Conservation (phyloP, 495 filamentous ascomycete species). For the Lentithecium fluviatile region DNA sequence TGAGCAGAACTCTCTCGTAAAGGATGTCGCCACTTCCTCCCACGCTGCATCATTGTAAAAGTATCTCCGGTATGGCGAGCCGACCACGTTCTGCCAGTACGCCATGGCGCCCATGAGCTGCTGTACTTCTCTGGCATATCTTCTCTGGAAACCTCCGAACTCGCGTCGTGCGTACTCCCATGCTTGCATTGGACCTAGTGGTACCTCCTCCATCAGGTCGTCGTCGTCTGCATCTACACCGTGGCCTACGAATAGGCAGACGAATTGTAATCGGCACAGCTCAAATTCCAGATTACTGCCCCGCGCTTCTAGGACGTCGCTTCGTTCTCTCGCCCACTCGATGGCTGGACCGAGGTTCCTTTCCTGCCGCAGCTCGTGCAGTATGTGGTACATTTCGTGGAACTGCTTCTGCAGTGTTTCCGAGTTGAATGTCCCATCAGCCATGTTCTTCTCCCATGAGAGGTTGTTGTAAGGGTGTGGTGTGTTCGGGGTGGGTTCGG, state of each 20-base stretch:
- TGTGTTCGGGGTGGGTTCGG: constrained; percentile 32
- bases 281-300: constrained; percentile 96
- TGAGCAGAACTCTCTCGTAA: constrained; percentile 94
- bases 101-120: constrained; percentile 75
- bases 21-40: constrained; percentile 75
- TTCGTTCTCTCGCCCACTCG: constrained; percentile 74
- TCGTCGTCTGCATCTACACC: constrained; percentile 21
- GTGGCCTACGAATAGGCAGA: constrained; percentile 70
- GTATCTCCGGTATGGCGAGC: constrained; percentile 70
- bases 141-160: constrained; percentile 63
- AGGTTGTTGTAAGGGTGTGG: constrained; percentile 27
- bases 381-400: constrained; percentile 82
- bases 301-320: constrained; percentile 66
- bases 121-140: constrained; percentile 73
- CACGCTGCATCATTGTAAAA: constrained; percentile 75
- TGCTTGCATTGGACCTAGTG: constrained; percentile 56
- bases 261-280: constrained; percentile 78
- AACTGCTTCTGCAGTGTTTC: constrained; percentile 73
- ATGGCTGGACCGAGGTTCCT: constrained; percentile 80
- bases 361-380: constrained; percentile 67
- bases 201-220: constrained; percentile 28
- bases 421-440: constrained; percentile 33
- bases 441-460: constrained; percentile 32
- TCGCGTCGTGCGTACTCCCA: constrained; percentile 68
- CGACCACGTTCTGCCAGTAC: constrained; percentile 64